Conservation (phyloP, 345 rosid genomes). For the Sapria himalayana region DNA sequence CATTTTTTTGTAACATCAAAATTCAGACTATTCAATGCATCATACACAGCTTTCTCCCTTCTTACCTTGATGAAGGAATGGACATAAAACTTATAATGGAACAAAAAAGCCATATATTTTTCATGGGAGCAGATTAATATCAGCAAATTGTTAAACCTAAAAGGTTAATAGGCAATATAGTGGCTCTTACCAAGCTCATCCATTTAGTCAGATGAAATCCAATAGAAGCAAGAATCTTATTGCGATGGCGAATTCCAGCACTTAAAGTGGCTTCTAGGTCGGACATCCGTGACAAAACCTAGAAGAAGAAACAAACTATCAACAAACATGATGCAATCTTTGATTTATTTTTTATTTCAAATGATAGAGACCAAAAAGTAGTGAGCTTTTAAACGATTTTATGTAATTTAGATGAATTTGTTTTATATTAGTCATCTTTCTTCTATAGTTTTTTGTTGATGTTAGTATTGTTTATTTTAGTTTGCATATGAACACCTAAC, state of each 20-base stretch:
- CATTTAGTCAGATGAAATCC: conserved; percentile 54
- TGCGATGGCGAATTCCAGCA: conserved; percentile 71
- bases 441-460: too few relatives aligned
- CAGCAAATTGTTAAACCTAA: too few relatives aligned
- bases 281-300: conserved; percentile 78
- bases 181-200: conserved; percentile 45
- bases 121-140: too few relatives aligned
- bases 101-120: background rate
- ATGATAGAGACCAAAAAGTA: too few relatives aligned
- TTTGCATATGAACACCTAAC: too few relatives aligned
- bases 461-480: too few relatives aligned
- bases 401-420: too few relatives aligned
- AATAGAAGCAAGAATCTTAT: conserved; percentile 48
- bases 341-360: too few relatives aligned
- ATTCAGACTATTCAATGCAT: conserved; percentile 79
- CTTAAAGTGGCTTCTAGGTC: conserved; percentile 84
- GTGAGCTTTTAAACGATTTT: too few relatives aligned
- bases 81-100: conserved; percentile 1
- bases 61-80: conserved; percentile 39
- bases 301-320: conserved; percentile 11
- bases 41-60: conserved; percentile 81
- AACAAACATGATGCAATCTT: conserved; percentile 2
- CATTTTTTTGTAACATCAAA: conserved; percentile 95
- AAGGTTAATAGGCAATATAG: too few relatives aligned
- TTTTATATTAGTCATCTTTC: too few relatives aligned